phyloP scores from a whole-genome alignment of 2,329 filamentous ascomycete genomes.

The Penicillium sp. region DNA sequence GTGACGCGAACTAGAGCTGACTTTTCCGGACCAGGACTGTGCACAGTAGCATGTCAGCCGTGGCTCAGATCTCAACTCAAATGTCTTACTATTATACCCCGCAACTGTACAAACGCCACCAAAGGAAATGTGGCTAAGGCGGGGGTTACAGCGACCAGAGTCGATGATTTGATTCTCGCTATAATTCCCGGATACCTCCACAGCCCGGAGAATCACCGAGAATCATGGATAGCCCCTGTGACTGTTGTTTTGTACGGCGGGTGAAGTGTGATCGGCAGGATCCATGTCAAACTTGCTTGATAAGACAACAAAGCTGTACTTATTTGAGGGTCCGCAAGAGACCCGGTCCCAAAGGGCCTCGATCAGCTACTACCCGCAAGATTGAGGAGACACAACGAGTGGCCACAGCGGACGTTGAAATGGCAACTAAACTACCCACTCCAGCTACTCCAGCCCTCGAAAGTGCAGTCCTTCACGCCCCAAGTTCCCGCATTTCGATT shows the following conservation, averaged over 20 bases:
- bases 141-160: neutral
- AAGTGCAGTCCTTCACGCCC: neutral
- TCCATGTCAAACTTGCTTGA: conserved; percentile 13
- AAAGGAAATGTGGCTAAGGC: neutral
- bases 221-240: neutral
- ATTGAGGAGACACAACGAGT: neutral
- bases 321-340: conserved; percentile 14
- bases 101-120: neutral
- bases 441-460: neutral
- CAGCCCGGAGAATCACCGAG: neutral
- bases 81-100: neutral
- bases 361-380: neutral
- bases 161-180: neutral
- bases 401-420: neutral
- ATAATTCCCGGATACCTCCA: neutral
- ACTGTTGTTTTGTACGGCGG: conserved; percentile 2
- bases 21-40: neutral
- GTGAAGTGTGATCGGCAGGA: conserved; percentile 17
- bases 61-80: neutral
- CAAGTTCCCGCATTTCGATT: neutral
- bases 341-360: conserved; percentile 6
- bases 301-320: conserved; percentile 12
- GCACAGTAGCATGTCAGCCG: neutral
- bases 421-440: neutral
- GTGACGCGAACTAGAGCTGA: neutral